These are phyloP conservation scores for Metroxylon sagu DNA, from an alignment of 176 grass and related monocot genomes.

Conservation along the genomic window DNA sequence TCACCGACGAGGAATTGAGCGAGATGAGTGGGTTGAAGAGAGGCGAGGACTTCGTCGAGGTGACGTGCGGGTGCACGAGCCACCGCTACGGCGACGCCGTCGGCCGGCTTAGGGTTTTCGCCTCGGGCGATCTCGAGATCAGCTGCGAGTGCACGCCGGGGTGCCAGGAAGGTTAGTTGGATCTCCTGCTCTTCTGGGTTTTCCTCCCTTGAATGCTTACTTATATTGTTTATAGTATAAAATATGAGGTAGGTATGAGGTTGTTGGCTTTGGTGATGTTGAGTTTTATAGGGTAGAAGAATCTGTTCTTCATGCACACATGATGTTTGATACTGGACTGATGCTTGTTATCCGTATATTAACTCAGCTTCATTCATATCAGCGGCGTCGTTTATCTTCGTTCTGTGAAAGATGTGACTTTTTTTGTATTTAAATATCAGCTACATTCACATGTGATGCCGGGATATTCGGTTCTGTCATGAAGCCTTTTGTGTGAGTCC, in stretches of 20 bases:
- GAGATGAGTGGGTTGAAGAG: constrained; percentile 61
- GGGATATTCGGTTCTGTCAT: too few relatives aligned
- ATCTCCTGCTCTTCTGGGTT: not conserved
- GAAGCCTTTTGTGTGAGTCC: too few relatives aligned
- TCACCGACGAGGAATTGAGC: constrained; percentile 77
- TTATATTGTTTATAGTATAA: too few relatives aligned
- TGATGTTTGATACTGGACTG: constrained; percentile 8
- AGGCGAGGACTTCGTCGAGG: constrained; percentile 55
- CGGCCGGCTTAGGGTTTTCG: constrained; percentile 70
- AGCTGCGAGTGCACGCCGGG: constrained; percentile 84
- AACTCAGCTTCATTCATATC: not conserved
- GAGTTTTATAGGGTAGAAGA: not conserved
- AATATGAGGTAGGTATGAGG: too few relatives aligned
- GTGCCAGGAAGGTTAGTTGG: constrained; percentile 70
- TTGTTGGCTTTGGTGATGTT: not conserved
- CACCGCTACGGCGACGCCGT: constrained; percentile 94
- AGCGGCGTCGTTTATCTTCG: too few relatives aligned
- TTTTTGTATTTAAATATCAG: too few relatives aligned
- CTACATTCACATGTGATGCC: too few relatives aligned
- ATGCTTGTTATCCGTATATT: not conserved
- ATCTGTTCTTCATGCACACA: constrained; percentile 11
- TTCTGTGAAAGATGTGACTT: too few relatives aligned
- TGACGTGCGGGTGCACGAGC: constrained; percentile 97
- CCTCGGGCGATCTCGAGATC: constrained; percentile 77
- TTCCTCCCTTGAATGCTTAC: too few relatives aligned